Evolutionary conservation across 805 yeast genomes (phyloP).

Genomic region (Teunomyces stri): DNA sequence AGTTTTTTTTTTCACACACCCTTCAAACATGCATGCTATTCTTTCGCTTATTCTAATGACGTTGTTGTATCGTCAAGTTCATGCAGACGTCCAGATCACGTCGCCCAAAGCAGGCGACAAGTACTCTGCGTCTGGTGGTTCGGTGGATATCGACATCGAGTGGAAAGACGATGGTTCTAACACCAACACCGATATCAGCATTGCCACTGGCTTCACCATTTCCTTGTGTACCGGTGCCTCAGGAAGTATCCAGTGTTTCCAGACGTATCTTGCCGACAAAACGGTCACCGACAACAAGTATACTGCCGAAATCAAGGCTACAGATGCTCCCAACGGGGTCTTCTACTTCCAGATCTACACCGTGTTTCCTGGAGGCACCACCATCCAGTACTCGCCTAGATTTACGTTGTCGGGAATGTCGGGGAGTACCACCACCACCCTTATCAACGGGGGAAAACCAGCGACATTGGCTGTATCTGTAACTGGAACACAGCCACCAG

Average conservation of each 20-base stretch:
- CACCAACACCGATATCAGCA: slow-evolving; percentile 41
- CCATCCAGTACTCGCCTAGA: slow-evolving; percentile 64
- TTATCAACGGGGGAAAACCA: slow-evolving; percentile 6
- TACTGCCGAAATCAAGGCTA: slow-evolving; percentile 42
- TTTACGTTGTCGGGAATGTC: slow-evolving; percentile 69
- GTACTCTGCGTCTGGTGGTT: slow-evolving; percentile 39
- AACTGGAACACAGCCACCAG: slow-evolving; percentile 42
- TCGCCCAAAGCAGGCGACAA: slow-evolving; percentile 40
- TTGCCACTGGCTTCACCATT: slow-evolving; percentile 48
- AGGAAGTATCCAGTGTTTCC: slow-evolving; percentile 41
- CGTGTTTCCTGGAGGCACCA: slow-evolving; percentile 35
- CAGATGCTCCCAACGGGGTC: slow-evolving; percentile 58
- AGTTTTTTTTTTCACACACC: too few species aligned
- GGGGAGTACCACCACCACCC: slow-evolving; percentile 46
- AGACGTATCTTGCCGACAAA: slow-evolving; percentile 22
- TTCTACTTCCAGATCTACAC: slow-evolving; percentile 74
- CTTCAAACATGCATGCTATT: slow-evolving; percentile 2
- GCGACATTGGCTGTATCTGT: slow-evolving; percentile 22
- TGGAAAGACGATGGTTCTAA: slow-evolving; percentile 54
- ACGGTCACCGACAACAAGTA: slow-evolving; percentile 26
- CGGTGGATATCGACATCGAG: slow-evolving; percentile 27
- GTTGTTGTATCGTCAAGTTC: slow-evolving; percentile 12
- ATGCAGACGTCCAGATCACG: slow-evolving; percentile 48
- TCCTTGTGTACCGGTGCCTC: slow-evolving; percentile 69
- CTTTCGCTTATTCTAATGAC: slow-evolving; percentile 3